phyloP scores from a whole-genome alignment of 495 filamentous ascomycete genomes.

The Lasiosphaeria hispida region DNA sequence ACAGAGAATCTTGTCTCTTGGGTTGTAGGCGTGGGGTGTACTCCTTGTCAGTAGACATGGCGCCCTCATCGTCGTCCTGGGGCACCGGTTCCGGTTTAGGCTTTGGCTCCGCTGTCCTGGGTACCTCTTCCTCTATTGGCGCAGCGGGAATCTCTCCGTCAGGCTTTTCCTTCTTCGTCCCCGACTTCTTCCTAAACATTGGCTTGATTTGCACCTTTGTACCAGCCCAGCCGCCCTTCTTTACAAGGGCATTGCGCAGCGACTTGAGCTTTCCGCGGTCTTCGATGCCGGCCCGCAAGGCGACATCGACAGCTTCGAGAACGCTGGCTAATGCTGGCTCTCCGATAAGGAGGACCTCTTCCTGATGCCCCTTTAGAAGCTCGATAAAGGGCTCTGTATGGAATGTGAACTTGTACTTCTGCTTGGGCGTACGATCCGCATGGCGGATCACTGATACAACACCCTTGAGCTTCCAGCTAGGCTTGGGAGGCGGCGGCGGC shows the following conservation, averaged over 20 bases:
- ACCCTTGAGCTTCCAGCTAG: constrained; percentile 97
- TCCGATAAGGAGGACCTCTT: constrained; percentile 92
- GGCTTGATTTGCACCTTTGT: constrained; percentile 99
- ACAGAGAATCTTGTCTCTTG: constrained; percentile 74
- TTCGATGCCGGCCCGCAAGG: constrained; percentile 73
- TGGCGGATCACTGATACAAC: constrained; percentile 95
- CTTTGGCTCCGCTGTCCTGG: constrained; percentile 7
- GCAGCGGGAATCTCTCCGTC: constrained; percentile 42
- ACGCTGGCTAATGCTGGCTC: constrained; percentile 89
- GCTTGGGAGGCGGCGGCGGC: constrained; percentile 84
- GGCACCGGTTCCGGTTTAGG: neutral
- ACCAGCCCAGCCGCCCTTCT: constrained; percentile 89
- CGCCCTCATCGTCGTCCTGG: constrained; percentile 16
- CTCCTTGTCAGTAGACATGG: constrained; percentile 9
- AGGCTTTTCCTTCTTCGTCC: constrained; percentile 41
- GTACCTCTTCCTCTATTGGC: neutral
- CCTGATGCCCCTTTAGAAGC: constrained; percentile 87
- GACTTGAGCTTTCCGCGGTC: constrained; percentile 82
- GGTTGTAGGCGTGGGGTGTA: constrained; percentile 39
- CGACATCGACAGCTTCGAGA: constrained; percentile 74
- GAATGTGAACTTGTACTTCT: constrained; percentile 99
- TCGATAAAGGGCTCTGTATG: constrained; percentile 95
- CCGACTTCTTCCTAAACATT: constrained; percentile 79
- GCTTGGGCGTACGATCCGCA: constrained; percentile 95
- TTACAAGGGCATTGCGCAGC: constrained; percentile 79